These are phyloP conservation scores for Echium plantagineum DNA, from an alignment of 257 asterid genomes.

Conservation along the genomic window DNA sequence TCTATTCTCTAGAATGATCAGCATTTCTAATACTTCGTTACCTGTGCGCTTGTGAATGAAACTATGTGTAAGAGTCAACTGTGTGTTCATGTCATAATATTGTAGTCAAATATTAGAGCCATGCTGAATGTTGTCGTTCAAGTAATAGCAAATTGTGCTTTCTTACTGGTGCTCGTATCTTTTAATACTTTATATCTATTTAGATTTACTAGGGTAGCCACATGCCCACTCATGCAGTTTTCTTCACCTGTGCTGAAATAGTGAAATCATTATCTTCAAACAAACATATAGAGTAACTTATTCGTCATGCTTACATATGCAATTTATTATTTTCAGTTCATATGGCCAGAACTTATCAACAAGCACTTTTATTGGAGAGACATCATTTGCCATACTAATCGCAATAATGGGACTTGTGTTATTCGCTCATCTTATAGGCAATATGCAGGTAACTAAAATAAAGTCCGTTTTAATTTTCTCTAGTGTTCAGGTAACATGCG, in stretches of 20 bases:
- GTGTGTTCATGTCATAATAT: no score
- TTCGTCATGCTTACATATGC: neutral
- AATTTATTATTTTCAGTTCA: constrained; percentile 45
- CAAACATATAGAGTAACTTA: neutral
- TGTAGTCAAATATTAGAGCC: no score
- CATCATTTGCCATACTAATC: constrained; percentile 72
- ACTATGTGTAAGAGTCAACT: no score
- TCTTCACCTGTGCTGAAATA: neutral
- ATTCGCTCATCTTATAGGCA: constrained; percentile 88
- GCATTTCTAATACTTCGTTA: no score
- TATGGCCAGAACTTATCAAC: constrained; percentile 87
- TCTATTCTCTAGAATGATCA: no score
- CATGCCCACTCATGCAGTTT: neutral
- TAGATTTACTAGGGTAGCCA: neutral
- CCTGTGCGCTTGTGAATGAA: no score
- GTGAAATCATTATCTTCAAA: neutral
- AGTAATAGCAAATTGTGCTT: no score
- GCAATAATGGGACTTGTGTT: constrained; percentile 81
- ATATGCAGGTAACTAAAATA: constrained; percentile 66
- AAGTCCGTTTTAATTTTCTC: neutral
- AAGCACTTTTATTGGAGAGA: constrained; percentile 78
- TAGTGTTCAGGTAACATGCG: no score
- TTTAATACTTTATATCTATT: no score
- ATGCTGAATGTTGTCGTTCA: no score
- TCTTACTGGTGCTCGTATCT: no score